These are phyloP conservation scores for Colletotrichum tropicicola DNA, from an alignment of 2,329 filamentous ascomycete species.

Conservation along the genomic window DNA sequence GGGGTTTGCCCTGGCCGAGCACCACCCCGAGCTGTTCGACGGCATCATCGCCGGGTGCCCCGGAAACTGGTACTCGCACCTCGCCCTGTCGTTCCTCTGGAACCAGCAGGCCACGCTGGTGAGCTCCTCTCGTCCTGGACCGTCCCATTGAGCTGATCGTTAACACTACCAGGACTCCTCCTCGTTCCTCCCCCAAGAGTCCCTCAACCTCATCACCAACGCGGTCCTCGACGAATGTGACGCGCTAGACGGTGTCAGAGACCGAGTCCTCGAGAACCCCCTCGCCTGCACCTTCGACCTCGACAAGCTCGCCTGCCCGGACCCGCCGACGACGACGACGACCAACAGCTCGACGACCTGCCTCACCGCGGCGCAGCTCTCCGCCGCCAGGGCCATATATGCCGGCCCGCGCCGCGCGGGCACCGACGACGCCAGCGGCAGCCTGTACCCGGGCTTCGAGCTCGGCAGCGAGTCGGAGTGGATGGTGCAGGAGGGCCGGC, in stretches of 20 bases:
- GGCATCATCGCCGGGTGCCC: conserved; percentile 1
- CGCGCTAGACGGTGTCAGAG: neutral
- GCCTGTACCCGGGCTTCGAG: conserved; percentile 16
- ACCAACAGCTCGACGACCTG: neutral
- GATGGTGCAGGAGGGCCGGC: neutral
- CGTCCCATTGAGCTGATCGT: too few relatives aligned
- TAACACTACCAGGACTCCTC: too few relatives aligned
- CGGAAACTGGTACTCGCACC: conserved; percentile 22
- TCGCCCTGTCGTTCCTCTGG: conserved; percentile 12
- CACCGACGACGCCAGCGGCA: neutral
- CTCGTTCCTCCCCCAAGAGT: neutral
- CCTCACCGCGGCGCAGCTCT: neutral
- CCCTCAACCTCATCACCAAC: neutral
- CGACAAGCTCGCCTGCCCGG: neutral
- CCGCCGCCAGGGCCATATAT: neutral
- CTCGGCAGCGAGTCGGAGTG: conserved; percentile 18
- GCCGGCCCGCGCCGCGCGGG: neutral
- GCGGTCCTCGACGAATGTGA: conserved; percentile 7
- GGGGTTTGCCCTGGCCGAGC: conserved; percentile 4
- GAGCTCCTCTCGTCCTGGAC: too few relatives aligned
- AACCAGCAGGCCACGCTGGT: conserved; percentile 10
- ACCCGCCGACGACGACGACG: neutral
- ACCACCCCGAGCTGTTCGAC: conserved; percentile 6
- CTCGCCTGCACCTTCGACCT: conserved; percentile 4
- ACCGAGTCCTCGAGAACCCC: conserved; percentile 19